Evolutionary conservation across 352 stramenopile genomes (phyloP).

Genomic region (Vaucheria bursata): DNA sequence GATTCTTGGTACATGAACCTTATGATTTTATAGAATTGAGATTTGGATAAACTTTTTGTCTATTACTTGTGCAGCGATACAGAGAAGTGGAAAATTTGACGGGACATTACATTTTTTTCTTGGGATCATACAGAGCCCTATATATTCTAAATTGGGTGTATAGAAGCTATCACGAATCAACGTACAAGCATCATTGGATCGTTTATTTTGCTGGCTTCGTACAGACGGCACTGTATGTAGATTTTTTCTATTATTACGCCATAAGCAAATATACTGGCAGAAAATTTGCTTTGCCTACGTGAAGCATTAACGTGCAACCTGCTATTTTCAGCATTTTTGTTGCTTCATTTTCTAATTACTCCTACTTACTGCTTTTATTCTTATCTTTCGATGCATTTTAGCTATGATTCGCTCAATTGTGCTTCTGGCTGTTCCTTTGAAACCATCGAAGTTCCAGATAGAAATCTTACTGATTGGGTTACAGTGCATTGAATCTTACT

Average conservation of each 20-base stretch:
- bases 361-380: too few species aligned
- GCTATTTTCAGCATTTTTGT: too few species aligned
- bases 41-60: neutral
- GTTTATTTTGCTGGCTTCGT: conserved; percentile 96
- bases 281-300: conserved; percentile 14
- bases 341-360: too few species aligned
- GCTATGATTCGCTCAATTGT: too few species aligned
- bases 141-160: conserved; percentile 99
- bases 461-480: too few species aligned
- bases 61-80: conserved; percentile 6
- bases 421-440: too few species aligned
- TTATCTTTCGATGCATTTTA: too few species aligned
- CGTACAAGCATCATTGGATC: conserved; percentile 95
- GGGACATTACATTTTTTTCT: conserved; percentile 97
- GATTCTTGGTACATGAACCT: neutral
- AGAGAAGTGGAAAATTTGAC: conserved; percentile 43
- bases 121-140: conserved; percentile 90
- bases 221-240: conserved; percentile 96
- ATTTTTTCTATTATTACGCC: conserved; percentile 99
- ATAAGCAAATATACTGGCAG: conserved; percentile 49
- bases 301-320: too few species aligned
- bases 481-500: too few species aligned
- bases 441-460: too few species aligned
- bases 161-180: conserved; percentile 81
- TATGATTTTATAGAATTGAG: neutral